phyloP scores from a whole-genome alignment of 305 asterid genomes.

The Coffea humblotiana region DNA sequence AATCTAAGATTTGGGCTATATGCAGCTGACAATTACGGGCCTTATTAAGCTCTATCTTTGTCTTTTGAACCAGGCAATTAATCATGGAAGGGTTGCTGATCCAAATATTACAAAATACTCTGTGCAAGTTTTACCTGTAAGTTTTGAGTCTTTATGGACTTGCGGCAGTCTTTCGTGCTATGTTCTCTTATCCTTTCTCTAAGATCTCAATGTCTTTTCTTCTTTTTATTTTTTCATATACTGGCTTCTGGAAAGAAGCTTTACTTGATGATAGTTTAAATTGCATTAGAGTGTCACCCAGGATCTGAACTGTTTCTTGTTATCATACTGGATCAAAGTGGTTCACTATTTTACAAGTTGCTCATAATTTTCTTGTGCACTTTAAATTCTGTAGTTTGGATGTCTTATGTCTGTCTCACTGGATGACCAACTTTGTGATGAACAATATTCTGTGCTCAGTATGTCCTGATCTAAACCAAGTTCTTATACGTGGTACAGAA shows the following conservation, averaged over 20 bases:
- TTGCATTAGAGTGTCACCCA: not conserved
- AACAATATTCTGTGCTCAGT: not conserved
- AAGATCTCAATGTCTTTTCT: not conserved
- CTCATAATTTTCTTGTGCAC: not conserved
- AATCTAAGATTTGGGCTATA: not conserved
- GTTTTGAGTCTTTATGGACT: conserved; percentile 25
- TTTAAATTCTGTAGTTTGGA: not conserved
- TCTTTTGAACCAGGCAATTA: conserved; percentile 53
- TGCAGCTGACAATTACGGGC: not conserved
- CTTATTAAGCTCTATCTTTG: not conserved
- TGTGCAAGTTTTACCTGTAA: conserved; percentile 85
- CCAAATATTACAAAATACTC: conserved; percentile 78
- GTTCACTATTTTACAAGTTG: not conserved
- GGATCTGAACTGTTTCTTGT: not conserved
- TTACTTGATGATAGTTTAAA: not conserved
- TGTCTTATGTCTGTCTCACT: not conserved
- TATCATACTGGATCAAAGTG: not conserved
- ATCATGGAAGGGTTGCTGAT: conserved; percentile 63
- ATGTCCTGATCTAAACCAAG: not conserved
- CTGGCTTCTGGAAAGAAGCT: not conserved
- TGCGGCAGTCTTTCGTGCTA: not conserved
- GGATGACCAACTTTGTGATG: not conserved
- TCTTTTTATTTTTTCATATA: not conserved
- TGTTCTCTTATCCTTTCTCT: not conserved
- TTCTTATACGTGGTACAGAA: not conserved